phyloP scores from a whole-genome alignment of 1,284 basidiomycete genomes.

The Afroboletus lepidellus region DNA sequence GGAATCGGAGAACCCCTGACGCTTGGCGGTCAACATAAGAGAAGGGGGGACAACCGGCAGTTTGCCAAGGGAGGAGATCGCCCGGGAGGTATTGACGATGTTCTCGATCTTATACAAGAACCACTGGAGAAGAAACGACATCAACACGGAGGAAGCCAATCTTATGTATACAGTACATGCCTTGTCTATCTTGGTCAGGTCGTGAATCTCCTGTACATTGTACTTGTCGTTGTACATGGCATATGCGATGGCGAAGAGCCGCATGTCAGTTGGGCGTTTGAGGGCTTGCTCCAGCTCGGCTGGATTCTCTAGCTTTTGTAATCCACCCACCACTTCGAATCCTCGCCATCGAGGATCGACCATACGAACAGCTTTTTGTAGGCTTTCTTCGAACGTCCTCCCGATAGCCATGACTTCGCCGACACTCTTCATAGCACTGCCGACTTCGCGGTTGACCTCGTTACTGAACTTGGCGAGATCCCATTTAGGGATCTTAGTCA shows the following conservation, averaged over 20 bases:
- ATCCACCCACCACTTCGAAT: slow-evolving; percentile 68
- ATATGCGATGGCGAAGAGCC: slow-evolving; percentile 95
- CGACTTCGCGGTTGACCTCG: slow-evolving; percentile 94
- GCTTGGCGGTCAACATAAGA: slow-evolving; percentile 81
- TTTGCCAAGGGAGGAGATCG: slow-evolving; percentile 67
- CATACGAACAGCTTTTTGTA: slow-evolving; percentile 98
- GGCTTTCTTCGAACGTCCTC: slow-evolving; percentile 96
- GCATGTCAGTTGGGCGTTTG: slow-evolving; percentile 81
- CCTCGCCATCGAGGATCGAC: slow-evolving; percentile 90
- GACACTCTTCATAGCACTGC: slow-evolving; percentile 98
- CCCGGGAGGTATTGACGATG: slow-evolving; percentile 84
- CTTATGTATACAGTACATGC: slow-evolving; percentile 37
- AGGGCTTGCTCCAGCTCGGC: slow-evolving; percentile 83
- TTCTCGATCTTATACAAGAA: slow-evolving; percentile 99
- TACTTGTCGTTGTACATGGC: slow-evolving; percentile 96
- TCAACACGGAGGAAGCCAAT: background rate
- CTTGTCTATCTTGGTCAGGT: slow-evolving; percentile 97
- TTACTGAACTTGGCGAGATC: slow-evolving; percentile 95
- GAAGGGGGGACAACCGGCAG: slow-evolving; percentile 65
- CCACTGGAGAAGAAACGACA: slow-evolving; percentile 56
- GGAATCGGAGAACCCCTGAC: slow-evolving; percentile 91
- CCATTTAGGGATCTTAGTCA: slow-evolving; percentile 99
- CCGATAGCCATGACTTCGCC: slow-evolving; percentile 99
- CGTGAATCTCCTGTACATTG: slow-evolving; percentile 86
- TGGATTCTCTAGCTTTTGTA: slow-evolving; percentile 51